Evolutionary conservation across 2,329 filamentous ascomycete genomes (phyloP), one percentile per base, ranked within the genome.

Genomic region (Neophaeococcomyces mojaviensis): DNA sequence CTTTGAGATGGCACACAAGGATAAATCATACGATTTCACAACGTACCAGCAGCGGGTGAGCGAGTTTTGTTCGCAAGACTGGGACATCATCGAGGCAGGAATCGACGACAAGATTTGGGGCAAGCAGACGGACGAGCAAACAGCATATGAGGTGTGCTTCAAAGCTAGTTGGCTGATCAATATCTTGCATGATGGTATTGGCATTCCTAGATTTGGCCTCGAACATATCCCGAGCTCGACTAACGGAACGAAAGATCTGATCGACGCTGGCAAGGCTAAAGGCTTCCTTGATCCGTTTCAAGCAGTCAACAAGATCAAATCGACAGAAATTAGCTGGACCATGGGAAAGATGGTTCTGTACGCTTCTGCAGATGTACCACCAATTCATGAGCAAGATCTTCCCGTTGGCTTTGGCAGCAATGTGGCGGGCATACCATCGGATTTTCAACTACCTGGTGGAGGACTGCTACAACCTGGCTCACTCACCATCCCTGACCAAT

Each of bases 91-190:
- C 41, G 74, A 83, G 53, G 68, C 74, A 9, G 81, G 79, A 18
- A 68, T 95, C 3, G 68, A 74, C 8, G 66, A 71, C 16, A 64
- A 86, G 50, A 79, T 84, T 60, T 90, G 79, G 71, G 84, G 85
- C 12, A 80, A 86, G 52, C 88, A 89, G 54, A 76, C 88, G 1
- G 77, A 84, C 55, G 71, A 72, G 48, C 79, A 84, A 57, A 85
- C 82, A 40, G 89, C 89, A 4, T 78, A 84, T 53, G 82, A 94
- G 60, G 86, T 94, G 1, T 98, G 92, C 64, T 98, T 98, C 74
- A 98, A 98, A 64, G 89, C 92, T 0, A 92, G 88, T 4, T 98
- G 94, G 92, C 72, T 98, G 36, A 95, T 98, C 61, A 98, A 94
- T 58, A 83, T 98, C 59, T 74, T 98, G 3, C 90, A 98, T 59